phyloP scores from a whole-genome alignment of 805 yeast species.

The Ogataea corticis region DNA sequence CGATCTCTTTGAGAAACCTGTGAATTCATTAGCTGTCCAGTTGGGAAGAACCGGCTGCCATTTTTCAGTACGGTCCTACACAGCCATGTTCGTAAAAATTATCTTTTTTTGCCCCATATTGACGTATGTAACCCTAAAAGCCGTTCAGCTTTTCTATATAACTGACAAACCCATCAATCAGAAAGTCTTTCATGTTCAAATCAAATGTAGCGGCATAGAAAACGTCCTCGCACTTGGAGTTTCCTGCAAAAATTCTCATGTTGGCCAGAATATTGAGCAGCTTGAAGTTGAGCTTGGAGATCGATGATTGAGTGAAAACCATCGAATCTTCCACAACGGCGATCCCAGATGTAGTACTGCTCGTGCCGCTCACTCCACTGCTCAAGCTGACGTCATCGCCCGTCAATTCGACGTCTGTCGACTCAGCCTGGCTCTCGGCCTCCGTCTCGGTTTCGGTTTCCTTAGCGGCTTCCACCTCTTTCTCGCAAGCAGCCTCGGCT shows the following conservation, averaged over 20 bases:
- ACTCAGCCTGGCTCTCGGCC: neutral
- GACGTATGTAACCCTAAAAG: slow-evolving; percentile 4
- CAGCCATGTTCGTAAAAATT: neutral
- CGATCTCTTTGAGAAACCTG: neutral
- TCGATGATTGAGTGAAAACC: slow-evolving; percentile 11
- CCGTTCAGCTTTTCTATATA: slow-evolving; percentile 29
- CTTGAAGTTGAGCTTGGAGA: slow-evolving; percentile 28
- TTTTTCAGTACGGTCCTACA: too few relatives aligned
- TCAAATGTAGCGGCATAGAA: slow-evolving; percentile 14
- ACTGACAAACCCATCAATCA: slow-evolving; percentile 27
- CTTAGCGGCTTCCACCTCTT: neutral
- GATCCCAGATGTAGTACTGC: neutral
- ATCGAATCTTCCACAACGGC: slow-evolving; percentile 8
- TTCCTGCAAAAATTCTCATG: slow-evolving; percentile 34
- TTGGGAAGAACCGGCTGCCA: slow-evolving; percentile 4
- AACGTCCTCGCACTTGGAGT: slow-evolving; percentile 15
- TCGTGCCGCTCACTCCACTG: slow-evolving; percentile 2
- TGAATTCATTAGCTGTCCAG: slow-evolving; percentile 19
- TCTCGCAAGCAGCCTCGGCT: neutral
- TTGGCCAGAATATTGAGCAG: slow-evolving; percentile 30
- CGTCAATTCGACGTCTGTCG: slow-evolving; percentile 2
- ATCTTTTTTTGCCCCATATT: neutral
- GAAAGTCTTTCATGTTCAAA: slow-evolving; percentile 18
- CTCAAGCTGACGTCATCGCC: slow-evolving; percentile 4
- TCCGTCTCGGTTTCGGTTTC: neutral